Evolutionary conservation across 1,284 basidiomycete species (phyloP).

Genomic region (Puccinia coronata): DNA sequence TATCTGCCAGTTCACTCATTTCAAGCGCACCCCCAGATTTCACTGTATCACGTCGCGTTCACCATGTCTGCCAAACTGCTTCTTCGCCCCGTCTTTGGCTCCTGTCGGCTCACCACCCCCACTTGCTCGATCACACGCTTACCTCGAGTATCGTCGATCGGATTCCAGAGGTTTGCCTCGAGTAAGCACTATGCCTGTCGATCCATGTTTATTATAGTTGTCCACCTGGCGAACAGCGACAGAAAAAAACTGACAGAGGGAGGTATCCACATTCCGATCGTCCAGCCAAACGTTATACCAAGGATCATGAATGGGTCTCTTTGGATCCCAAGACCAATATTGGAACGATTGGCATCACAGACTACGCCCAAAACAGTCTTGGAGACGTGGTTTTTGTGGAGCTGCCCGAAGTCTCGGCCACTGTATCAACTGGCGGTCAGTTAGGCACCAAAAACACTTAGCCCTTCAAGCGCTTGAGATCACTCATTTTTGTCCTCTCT

Average conservation of each 20-base stretch:
- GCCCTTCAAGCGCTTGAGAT: background rate
- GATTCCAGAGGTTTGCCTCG: slow-evolving; percentile 6
- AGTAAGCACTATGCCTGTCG: background rate
- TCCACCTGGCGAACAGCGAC: background rate
- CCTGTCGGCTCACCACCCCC: background rate
- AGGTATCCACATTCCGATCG: background rate
- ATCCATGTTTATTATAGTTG: background rate
- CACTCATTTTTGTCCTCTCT: background rate
- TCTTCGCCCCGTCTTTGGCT: background rate
- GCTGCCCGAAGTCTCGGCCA: slow-evolving; percentile 71
- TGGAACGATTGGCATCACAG: slow-evolving; percentile 84
- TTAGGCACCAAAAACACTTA: background rate
- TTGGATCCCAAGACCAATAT: slow-evolving; percentile 78
- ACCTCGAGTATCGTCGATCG: background rate
- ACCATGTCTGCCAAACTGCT: background rate
- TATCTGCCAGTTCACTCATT: no score
- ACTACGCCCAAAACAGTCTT: slow-evolving; percentile 87
- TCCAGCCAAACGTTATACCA: slow-evolving; percentile 67
- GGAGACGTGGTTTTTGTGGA: slow-evolving; percentile 99
- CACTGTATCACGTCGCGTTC: no score
- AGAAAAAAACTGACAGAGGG: background rate
- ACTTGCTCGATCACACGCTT: background rate
- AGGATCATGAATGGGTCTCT: slow-evolving; percentile 84
- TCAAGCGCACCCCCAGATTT: no score
- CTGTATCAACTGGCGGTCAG: slow-evolving; percentile 75